A percentile compares a stretch with the other conserved stretches of the same genome.
phyloP scores from a whole-genome alignment of 441 rosid genomes.

The Pelargonium cotyledonis region DNA sequence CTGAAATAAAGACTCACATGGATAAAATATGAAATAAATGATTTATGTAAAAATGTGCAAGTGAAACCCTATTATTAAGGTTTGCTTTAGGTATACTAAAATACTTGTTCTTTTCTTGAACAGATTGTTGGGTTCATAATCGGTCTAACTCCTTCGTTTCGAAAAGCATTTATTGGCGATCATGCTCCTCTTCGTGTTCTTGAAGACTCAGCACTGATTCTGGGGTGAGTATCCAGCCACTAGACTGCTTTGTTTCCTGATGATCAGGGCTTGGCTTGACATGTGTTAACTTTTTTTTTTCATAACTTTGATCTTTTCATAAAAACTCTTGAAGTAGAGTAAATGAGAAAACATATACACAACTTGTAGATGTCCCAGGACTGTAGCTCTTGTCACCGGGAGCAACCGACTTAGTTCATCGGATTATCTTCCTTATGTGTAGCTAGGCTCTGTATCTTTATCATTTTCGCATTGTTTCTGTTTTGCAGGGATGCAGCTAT shows the following conservation, averaged over 20 bases:
- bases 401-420: neutral
- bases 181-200: constrained; percentile 63
- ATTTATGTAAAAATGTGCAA: too few species aligned
- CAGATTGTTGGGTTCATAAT: constrained; percentile 56
- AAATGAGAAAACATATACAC: neutral
- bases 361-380: neutral
- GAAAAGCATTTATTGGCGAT: constrained; percentile 49
- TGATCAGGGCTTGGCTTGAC: neutral
- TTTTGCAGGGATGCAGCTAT: constrained; percentile 35
- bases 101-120: neutral
- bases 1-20: too few species aligned
- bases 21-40: too few species aligned
- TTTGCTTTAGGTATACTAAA: neutral
- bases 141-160: constrained; percentile 45
- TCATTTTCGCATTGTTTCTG: neutral
- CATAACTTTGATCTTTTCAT: neutral
- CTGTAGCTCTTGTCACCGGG: neutral
- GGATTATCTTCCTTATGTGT: neutral
- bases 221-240: constrained; percentile 43
- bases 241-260: neutral
- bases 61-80: too few species aligned
- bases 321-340: neutral
- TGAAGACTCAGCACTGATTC: constrained; percentile 46
- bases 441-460: neutral
- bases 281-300: neutral